Conservation (phyloP, 805 yeast genomes). For the Pichia eremophila region DNA sequence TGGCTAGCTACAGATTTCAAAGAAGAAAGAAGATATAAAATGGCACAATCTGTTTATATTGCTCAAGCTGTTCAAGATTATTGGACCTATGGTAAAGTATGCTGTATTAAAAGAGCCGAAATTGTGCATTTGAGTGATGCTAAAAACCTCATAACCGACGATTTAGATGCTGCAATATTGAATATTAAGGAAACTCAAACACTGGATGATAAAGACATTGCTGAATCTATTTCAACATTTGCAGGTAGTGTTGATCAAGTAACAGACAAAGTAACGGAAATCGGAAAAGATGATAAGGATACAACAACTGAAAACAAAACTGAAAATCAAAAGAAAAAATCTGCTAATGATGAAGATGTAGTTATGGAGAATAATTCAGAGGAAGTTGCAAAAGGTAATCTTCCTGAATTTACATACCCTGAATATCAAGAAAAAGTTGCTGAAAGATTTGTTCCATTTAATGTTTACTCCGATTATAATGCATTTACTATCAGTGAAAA, state of each 20-base stretch:
- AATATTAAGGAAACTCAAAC: not conserved
- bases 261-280: not conserved
- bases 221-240: too few relatives aligned
- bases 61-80: conserved; percentile 70
- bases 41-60: conserved; percentile 58
- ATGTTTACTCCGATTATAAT: conserved; percentile 32
- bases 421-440: conserved; percentile 14
- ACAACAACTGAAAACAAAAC: not conserved
- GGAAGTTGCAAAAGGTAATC: not conserved
- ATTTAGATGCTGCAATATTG: not conserved
- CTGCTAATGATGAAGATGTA: not conserved
- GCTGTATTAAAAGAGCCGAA: conserved; percentile 49
- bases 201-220: not conserved
- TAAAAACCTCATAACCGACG: not conserved
- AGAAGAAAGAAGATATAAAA: conserved; percentile 60
- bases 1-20: conserved; percentile 78
- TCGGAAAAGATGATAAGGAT: not conserved
- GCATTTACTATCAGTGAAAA: conserved; percentile 38
- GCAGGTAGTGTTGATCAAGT: not conserved
- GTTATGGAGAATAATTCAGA: not conserved
- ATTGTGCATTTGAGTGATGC: conserved; percentile 15
- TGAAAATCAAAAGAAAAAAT: not conserved
- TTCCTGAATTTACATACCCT: conserved; percentile 26
- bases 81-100: conserved; percentile 66
- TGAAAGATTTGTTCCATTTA: conserved; percentile 32